Conservation (phyloP, 164 flowering plant species). For the Brasenia schreberi region DNA sequence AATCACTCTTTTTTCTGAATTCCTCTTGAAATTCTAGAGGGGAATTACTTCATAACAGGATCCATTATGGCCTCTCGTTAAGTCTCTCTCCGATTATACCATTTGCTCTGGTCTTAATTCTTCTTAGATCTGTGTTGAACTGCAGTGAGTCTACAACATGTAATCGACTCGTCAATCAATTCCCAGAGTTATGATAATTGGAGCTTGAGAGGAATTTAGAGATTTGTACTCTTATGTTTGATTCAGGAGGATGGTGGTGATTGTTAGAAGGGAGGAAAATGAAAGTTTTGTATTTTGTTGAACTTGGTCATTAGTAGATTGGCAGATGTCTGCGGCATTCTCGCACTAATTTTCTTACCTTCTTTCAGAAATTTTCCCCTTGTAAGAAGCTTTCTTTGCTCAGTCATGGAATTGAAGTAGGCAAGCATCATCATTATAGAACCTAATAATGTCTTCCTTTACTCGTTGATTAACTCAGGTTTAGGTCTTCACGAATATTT, state of each 20-base stretch:
- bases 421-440: background rate
- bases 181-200: background rate
- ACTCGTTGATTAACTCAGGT: background rate
- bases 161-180: background rate
- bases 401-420: conserved; percentile 24
- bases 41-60: background rate
- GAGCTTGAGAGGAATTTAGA: background rate
- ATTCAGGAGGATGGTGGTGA: background rate
- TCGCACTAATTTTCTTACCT: conserved; percentile 14
- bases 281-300: conserved; percentile 22
- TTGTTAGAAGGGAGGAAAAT: conserved; percentile 13
- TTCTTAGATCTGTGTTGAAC: background rate
- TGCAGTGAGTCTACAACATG: conserved; percentile 4
- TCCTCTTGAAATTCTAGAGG: background rate
- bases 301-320: conserved; percentile 19
- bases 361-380: background rate
- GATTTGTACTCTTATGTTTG: background rate
- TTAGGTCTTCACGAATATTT: background rate
- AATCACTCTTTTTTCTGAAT: background rate
- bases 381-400: conserved; percentile 1
- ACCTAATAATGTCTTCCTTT: background rate
- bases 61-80: background rate
- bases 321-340: conserved; percentile 18
- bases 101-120: background rate
- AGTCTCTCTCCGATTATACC: background rate